phyloP scores from a whole-genome alignment of 371 early-diverging fungal genomes.

The Circinella minor region DNA sequence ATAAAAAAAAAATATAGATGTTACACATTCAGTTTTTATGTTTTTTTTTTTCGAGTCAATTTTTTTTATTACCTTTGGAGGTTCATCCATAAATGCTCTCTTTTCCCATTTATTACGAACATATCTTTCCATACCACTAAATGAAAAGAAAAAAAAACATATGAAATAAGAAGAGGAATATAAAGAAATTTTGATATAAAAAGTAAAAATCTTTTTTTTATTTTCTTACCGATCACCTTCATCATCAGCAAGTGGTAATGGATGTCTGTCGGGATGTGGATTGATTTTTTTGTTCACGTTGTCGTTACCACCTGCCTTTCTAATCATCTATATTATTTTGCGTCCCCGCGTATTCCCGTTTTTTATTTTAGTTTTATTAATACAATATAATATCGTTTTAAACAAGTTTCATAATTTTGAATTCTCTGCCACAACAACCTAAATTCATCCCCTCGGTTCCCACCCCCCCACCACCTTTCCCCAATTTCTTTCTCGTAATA shows the following conservation, averaged over 20 bases:
- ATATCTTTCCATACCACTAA: slow-evolving; percentile 84
- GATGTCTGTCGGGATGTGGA: slow-evolving; percentile 70
- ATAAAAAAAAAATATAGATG: background rate
- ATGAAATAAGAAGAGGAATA: too few species aligned
- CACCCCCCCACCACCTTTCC: too few species aligned
- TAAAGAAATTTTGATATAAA: too few species aligned
- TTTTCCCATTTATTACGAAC: slow-evolving; percentile 96
- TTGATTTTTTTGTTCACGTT: slow-evolving; percentile 79
- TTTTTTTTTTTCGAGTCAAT: too few species aligned
- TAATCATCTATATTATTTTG: slow-evolving; percentile 43
- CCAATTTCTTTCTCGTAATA: too few species aligned
- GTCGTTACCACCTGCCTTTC: slow-evolving; percentile 80
- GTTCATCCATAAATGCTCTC: slow-evolving; percentile 64
- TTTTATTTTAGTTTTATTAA: too few species aligned
- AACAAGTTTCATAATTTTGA: too few species aligned
- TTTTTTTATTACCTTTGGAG: slow-evolving; percentile 7
- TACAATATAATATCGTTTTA: too few species aligned
- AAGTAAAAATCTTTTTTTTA: too few species aligned
- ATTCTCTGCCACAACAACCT: too few species aligned
- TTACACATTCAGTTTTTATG: too few species aligned
- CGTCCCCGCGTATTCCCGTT: background rate
- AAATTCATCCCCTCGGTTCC: too few species aligned
- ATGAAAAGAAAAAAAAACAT: background rate
- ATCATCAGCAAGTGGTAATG: slow-evolving; percentile 63
- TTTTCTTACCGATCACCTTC: slow-evolving; percentile 67